Evolutionary conservation across 176 grass and related monocot species (phyloP), one percentile per base, ranked within the genome.

Genomic region (Saccharum spontaneum): DNA sequence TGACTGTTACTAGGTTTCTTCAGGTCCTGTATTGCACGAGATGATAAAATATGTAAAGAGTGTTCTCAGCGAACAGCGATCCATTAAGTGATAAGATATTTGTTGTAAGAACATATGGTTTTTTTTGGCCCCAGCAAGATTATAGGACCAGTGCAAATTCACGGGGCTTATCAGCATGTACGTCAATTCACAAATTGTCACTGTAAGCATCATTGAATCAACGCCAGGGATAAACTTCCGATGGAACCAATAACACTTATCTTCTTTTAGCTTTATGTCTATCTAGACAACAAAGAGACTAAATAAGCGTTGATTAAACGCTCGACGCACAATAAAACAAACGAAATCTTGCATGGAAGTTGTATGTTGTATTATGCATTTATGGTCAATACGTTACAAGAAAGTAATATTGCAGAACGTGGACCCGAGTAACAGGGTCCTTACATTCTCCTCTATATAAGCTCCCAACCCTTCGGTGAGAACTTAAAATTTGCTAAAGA

Each of bases 401-500:
- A 18, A 71, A 86, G 61, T 26, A 31, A 5, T 40, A 54, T 55
- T 37, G 28, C 31, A 80, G 13, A n/a, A 71, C 10, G 41, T 50
- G 48, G 48, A 10, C 55, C 73, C 15, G 1, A 10, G 37, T 62
- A 67, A 62, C 10, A 16, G 20, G 33, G 13, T 11, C 71, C 69
- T 23, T 79, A 67, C 76, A 67, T 76, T 76, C 55, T 71, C 41
- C 87, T 80, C 63, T 72, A 77, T 67, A 70, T 76, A 82, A 87
- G 81, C 38, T 68, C 78, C 77, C 67, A 69, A 39, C 89, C 90
- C 92, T 94, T 91, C 34, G 88, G 90, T 37, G 80, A 95, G 90
- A 80, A 71, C 88, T 82, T 95, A 63, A 41, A 73, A 67, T 54
- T 83, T 88, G 24, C 44, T 62, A 28, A 28, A 90, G 78, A 73